Percentiles rank a stretch among this genome's conserved stretches.
Evolutionary conservation across 176 grass and related monocot species (phyloP).

Genomic region (Saccharum spontaneum): DNA sequence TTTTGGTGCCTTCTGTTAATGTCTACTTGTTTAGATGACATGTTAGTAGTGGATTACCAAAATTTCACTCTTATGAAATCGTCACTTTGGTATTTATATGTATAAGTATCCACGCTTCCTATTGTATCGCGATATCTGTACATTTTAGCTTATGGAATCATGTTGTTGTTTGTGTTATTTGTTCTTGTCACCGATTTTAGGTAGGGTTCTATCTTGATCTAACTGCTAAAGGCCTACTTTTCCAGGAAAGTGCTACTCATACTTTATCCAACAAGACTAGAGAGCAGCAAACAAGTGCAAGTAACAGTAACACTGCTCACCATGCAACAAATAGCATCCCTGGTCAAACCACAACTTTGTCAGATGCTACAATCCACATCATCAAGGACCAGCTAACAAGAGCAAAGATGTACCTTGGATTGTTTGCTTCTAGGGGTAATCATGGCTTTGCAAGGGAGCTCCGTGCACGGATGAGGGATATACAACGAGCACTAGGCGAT

Average conservation of each 20-base stretch:
- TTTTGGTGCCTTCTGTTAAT: not conserved
- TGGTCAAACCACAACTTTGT: constrained; percentile 21
- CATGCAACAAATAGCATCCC: constrained; percentile 17
- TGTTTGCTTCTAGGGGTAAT: constrained; percentile 68
- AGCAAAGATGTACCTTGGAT: constrained; percentile 66
- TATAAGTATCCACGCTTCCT: not conserved
- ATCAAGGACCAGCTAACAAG: constrained; percentile 78
- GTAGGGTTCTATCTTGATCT: not conserved
- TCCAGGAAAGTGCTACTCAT: constrained; percentile 46
- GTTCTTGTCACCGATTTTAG: not conserved
- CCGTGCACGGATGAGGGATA: constrained; percentile 60
- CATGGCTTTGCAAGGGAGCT: constrained; percentile 70
- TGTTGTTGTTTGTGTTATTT: not conserved
- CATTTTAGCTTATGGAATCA: not conserved
- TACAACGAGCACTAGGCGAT: constrained; percentile 61
- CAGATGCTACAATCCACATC: constrained; percentile 52
- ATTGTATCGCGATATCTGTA: not conserved
- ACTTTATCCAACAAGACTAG: constrained; percentile 21
- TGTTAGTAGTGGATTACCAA: not conserved
- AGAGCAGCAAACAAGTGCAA: constrained; percentile 20
- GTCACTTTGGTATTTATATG: not conserved
- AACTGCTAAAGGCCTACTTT: constrained; percentile 24
- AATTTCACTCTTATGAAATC: not conserved
- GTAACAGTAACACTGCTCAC: constrained; percentile 19
- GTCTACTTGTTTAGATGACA: not conserved